Evolutionary conservation across 129 eudicot species (phyloP).

Genomic region (Flaveria brownii): DNA sequence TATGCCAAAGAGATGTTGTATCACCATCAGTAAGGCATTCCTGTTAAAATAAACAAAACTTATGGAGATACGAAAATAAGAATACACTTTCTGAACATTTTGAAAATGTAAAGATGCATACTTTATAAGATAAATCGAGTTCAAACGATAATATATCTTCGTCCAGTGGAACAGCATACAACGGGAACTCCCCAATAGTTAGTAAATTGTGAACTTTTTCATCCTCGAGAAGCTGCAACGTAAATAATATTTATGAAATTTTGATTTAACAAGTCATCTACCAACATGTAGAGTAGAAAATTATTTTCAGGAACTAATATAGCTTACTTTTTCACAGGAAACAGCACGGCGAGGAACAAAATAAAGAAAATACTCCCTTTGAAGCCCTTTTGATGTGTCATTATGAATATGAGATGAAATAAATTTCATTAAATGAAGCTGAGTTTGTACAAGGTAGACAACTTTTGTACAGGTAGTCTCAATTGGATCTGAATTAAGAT

Average conservation of each 20-base stretch:
- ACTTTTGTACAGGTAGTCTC: slow-evolving; percentile 76
- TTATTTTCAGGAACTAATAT: slow-evolving; percentile 15
- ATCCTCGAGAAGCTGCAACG: slow-evolving; percentile 78
- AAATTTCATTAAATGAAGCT: slow-evolving; percentile 74
- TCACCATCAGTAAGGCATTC: slow-evolving; percentile 88
- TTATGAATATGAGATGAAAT: slow-evolving; percentile 74
- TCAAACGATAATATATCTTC: slow-evolving; percentile 94
- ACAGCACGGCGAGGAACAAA: slow-evolving; percentile 97
- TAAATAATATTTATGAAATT: not conserved
- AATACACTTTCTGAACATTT: slow-evolving; percentile 2
- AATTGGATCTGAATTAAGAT: slow-evolving; percentile 74
- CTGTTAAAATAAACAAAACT: slow-evolving; percentile 38
- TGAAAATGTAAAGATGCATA: slow-evolving; percentile 34
- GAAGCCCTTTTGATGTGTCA: slow-evolving; percentile 83
- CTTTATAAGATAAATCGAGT: slow-evolving; percentile 82
- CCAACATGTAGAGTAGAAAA: not conserved
- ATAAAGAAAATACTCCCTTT: slow-evolving; percentile 84
- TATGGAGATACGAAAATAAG: slow-evolving; percentile 5
- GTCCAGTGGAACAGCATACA: slow-evolving; percentile 77
- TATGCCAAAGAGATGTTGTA: slow-evolving; percentile 89
- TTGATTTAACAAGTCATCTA: not conserved
- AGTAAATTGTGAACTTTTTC: slow-evolving; percentile 81
- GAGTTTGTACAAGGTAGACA: slow-evolving; percentile 87
- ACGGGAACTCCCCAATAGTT: slow-evolving; percentile 91
- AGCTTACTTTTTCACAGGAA: slow-evolving; percentile 84